Evolutionary conservation across 257 asterid species (phyloP).

Genomic region (Perilla frutescens): DNA sequence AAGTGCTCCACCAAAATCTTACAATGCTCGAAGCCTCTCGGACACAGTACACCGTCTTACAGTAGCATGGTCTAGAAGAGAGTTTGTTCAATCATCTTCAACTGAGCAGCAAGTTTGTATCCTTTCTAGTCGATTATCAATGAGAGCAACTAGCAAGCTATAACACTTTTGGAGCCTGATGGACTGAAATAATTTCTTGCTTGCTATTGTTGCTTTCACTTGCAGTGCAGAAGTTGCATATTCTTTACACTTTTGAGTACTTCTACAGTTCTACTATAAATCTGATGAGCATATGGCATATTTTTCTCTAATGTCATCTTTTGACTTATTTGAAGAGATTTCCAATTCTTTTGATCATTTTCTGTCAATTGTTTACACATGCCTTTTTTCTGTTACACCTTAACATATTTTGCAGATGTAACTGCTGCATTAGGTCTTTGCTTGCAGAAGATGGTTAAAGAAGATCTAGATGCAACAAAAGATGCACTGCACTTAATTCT

Average conservation of each 20-base stretch:
- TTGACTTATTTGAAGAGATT: constrained; percentile 16
- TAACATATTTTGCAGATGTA: constrained; percentile 63
- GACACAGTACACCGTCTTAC: constrained; percentile 79
- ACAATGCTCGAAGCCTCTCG: constrained; percentile 52
- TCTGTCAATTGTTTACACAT: constrained; percentile 10
- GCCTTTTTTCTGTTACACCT: constrained; percentile 42
- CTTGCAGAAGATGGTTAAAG: constrained; percentile 90
- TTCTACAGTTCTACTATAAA: constrained; percentile 20
- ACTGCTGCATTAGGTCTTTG: constrained; percentile 97
- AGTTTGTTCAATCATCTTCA: constrained; percentile 86
- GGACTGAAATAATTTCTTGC: constrained; percentile 4
- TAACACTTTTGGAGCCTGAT: constrained; percentile 12
- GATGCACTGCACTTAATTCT: constrained; percentile 85
- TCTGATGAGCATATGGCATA: constrained; percentile 22
- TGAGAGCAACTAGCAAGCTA: constrained; percentile 30
- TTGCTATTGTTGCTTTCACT: constrained; percentile 16
- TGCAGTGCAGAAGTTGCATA: constrained; percentile 22
- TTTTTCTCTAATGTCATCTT: constrained; percentile 19
- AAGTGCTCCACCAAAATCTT: constrained; percentile 44
- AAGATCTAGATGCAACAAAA: constrained; percentile 80
- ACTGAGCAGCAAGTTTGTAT: constrained; percentile 96
- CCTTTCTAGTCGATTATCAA: constrained; percentile 49
- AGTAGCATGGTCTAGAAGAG: constrained; percentile 79
- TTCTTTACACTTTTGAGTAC: constrained; percentile 9
- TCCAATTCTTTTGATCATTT: not conserved